These are phyloP conservation scores for Cutaneotrichosporon arboriforme DNA, from an alignment of 1,284 basidiomycete species.

Conservation along the genomic window DNA sequence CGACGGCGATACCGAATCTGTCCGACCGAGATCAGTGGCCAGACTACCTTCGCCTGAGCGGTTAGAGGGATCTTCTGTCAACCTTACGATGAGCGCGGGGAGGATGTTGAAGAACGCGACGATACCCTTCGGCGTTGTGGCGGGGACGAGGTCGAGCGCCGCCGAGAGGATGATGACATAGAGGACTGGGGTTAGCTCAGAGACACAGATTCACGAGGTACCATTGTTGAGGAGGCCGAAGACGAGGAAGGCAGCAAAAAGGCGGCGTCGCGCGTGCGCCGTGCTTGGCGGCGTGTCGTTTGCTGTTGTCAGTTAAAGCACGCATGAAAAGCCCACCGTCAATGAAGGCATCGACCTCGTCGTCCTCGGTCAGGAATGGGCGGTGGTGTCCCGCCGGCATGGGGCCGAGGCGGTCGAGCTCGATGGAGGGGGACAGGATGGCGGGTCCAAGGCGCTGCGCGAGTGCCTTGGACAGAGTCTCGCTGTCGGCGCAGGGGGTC, in stretches of 20 bases:
- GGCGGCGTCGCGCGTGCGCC: slow-evolving; percentile 11
- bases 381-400: slow-evolving; percentile 1
- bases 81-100: slow-evolving; percentile 56
- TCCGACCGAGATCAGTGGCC: slow-evolving; percentile 85
- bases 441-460: neutral
- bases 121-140: slow-evolving; percentile 78
- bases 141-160: slow-evolving; percentile 86
- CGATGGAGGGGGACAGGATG: slow-evolving; percentile 9
- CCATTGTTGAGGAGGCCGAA: slow-evolving; percentile 49
- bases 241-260: slow-evolving; percentile 40
- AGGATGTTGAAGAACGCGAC: slow-evolving; percentile 88
- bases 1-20: slow-evolving; percentile 70
- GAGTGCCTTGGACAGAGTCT: neutral
- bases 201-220: too few species aligned
- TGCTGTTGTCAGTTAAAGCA: slow-evolving; percentile 1
- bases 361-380: slow-evolving; percentile 2
- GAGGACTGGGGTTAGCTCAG: slow-evolving; percentile 55
- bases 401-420: slow-evolving; percentile 5
- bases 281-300: slow-evolving; percentile 1
- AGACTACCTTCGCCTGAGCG: slow-evolving; percentile 69
- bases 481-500: too few species aligned
- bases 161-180: slow-evolving; percentile 96
- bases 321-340: neutral
- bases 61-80: slow-evolving; percentile 11
- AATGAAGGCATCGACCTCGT: slow-evolving; percentile 4